Evolutionary conservation across 768 basidiomycete species (phyloP).

Genomic region (Lactifluus rugatus): DNA sequence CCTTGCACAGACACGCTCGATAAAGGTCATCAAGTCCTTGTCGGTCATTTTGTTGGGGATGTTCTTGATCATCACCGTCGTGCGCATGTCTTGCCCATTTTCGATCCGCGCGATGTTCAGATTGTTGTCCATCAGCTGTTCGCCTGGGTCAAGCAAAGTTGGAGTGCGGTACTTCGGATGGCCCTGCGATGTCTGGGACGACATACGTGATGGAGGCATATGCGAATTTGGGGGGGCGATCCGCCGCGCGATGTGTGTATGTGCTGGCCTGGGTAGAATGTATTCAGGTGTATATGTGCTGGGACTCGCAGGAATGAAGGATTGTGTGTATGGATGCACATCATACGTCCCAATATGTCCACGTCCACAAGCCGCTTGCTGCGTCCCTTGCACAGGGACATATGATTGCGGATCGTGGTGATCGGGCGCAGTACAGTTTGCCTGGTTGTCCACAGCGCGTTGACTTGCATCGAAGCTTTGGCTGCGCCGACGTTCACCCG

Average conservation of each 20-base stretch:
- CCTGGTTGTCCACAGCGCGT: neutral
- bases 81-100: slow-evolving; percentile 67
- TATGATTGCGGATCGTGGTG: neutral
- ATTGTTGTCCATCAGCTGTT: slow-evolving; percentile 38
- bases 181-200: slow-evolving; percentile 20
- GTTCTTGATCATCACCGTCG: slow-evolving; percentile 87
- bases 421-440: neutral
- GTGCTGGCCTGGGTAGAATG: slow-evolving; percentile 10
- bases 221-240: slow-evolving; percentile 7
- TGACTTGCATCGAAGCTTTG: slow-evolving; percentile 16
- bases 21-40: slow-evolving; percentile 57
- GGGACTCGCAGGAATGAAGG: slow-evolving; percentile 17
- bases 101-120: slow-evolving; percentile 66
- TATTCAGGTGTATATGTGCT: slow-evolving; percentile 12
- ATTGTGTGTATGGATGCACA: slow-evolving; percentile 1
- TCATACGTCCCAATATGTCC: slow-evolving; percentile 3
- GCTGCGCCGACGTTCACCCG: slow-evolving; percentile 18
- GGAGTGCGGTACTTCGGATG: slow-evolving; percentile 4
- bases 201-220: slow-evolving; percentile 14
- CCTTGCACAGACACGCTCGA: slow-evolving; percentile 61
- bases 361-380: neutral
- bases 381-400: neutral
- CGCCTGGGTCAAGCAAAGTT: slow-evolving; percentile 6
- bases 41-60: slow-evolving; percentile 90
- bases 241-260: slow-evolving; percentile 8